These are phyloP conservation scores for Cyanophora paradoxa DNA, from an alignment of 78 protist species.

Conservation along the genomic window DNA sequence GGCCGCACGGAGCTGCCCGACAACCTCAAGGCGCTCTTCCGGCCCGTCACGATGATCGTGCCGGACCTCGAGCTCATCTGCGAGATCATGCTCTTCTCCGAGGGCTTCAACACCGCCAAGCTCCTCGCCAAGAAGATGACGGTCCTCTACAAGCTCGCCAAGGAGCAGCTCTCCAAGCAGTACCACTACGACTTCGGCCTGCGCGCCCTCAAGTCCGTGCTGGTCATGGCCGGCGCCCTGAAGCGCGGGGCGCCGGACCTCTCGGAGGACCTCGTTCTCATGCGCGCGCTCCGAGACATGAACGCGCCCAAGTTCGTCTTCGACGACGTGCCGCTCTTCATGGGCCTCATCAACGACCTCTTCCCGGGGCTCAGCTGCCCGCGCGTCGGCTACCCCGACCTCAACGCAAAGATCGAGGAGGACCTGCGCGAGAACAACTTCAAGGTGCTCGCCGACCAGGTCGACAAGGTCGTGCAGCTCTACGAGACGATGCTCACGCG, in stretches of 20 bases:
- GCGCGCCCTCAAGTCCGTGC: conserved; percentile 83
- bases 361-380: conserved; percentile 64
- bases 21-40: conserved; percentile 80
- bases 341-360: conserved; percentile 71
- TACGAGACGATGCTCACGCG: conserved; percentile 86
- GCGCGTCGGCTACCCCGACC: conserved; percentile 35
- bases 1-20: conserved; percentile 83
- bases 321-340: conserved; percentile 87
- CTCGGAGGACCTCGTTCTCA: conserved; percentile 66
- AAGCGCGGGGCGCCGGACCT: conserved; percentile 64
- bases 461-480: conserved; percentile 81
- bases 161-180: conserved; percentile 83
- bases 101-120: conserved; percentile 64
- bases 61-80: conserved; percentile 76
- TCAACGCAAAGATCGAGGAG: conserved; percentile 45
- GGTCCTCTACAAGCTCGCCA: conserved; percentile 70
- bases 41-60: conserved; percentile 78
- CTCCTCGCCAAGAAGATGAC: conserved; percentile 83
- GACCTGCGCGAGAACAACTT: background rate
- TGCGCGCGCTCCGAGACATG: conserved; percentile 89
- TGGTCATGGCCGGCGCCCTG: conserved; percentile 86
- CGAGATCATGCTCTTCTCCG: conserved; percentile 83
- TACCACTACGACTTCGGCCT: conserved; percentile 83
- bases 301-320: conserved; percentile 87
- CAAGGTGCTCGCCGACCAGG: conserved; percentile 33